A percentile compares a stretch with the other conserved stretches of the same genome.
These are phyloP conservation scores for Vitis hybrid DNA, from an alignment of 177 flowering plant species.

Conservation along the genomic window DNA sequence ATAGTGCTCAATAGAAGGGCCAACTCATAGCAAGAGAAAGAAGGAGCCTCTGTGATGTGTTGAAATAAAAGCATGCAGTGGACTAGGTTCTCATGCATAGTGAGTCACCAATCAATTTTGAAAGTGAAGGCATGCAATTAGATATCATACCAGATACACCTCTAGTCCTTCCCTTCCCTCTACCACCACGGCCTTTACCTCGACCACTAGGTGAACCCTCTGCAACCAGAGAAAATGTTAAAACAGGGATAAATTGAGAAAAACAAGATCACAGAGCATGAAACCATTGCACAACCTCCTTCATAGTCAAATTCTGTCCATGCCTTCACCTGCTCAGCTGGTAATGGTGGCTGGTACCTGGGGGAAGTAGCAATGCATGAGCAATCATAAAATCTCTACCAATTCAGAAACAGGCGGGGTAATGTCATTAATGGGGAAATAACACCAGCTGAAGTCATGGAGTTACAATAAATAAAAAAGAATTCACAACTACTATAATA, in stretches of 20 bases:
- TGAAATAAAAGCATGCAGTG: no score
- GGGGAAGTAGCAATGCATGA: not conserved
- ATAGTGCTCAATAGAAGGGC: no score
- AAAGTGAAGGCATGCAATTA: not conserved
- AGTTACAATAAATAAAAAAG: not conserved
- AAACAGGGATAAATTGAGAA: not conserved
- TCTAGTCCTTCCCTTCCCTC: constrained; percentile 67
- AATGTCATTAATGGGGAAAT: no score
- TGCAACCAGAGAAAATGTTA: constrained; percentile 15
- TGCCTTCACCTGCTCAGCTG: constrained; percentile 77
- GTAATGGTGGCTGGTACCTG: constrained; percentile 83
- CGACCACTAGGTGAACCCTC: constrained; percentile 70
- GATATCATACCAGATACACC: constrained; percentile 28
- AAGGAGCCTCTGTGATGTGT: no score
- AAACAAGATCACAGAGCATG: not conserved
- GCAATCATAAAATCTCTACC: not conserved
- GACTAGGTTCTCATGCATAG: no score
- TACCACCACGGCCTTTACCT: constrained; percentile 63
- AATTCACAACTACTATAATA: not conserved
- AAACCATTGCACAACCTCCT: constrained; percentile 44
- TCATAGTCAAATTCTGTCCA: constrained; percentile 62
- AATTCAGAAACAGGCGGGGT: not conserved
- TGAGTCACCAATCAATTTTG: no score
- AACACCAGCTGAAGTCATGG: no score
- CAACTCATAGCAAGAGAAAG: no score